A percentile compares a stretch with the other conserved stretches of the same genome.
Conservation (phyloP, 129 eudicot species). For the Kitagawia praeruptora region DNA sequence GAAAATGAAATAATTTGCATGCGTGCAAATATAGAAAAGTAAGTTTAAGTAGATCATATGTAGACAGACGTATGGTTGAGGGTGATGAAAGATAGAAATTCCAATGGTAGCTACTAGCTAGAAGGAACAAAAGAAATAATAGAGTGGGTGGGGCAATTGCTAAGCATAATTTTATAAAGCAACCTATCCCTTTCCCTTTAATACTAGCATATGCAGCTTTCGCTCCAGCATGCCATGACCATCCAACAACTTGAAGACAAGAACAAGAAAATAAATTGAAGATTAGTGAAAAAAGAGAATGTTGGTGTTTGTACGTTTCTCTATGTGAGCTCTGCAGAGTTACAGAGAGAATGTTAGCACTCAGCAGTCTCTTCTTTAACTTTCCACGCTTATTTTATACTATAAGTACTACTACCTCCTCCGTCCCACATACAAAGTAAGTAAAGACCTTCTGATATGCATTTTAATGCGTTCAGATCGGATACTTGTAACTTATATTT, state of each 20-base stretch:
- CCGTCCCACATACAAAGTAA: too few relatives aligned
- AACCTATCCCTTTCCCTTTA: conserved; percentile 7
- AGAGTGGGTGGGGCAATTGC: not conserved
- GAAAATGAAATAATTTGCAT: not conserved
- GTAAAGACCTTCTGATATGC: too few relatives aligned
- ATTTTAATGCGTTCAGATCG: too few relatives aligned
- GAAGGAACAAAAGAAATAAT: not conserved
- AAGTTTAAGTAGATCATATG: not conserved
- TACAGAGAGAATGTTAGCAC: conserved; percentile 25
- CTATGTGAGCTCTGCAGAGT: not conserved
- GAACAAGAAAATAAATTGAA: not conserved
- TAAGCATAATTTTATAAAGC: conserved; percentile 4
- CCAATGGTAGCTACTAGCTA: not conserved
- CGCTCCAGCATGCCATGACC: conserved; percentile 62
- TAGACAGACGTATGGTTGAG: not conserved
- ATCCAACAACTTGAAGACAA: conserved; percentile 61
- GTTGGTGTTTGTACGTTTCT: conserved; percentile 18
- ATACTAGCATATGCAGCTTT: conserved; percentile 52
- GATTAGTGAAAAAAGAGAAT: conserved; percentile 21
- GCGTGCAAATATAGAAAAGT: not conserved
- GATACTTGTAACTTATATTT: too few relatives aligned
- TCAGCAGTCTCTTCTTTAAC: conserved; percentile 2
- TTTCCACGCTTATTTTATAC: too few relatives aligned
- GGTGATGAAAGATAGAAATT: not conserved
- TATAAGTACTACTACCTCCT: too few relatives aligned